These are phyloP conservation scores for Kentomonas sorsogonicus DNA, from an alignment of 208 protist genomes.

Conservation along the genomic window DNA sequence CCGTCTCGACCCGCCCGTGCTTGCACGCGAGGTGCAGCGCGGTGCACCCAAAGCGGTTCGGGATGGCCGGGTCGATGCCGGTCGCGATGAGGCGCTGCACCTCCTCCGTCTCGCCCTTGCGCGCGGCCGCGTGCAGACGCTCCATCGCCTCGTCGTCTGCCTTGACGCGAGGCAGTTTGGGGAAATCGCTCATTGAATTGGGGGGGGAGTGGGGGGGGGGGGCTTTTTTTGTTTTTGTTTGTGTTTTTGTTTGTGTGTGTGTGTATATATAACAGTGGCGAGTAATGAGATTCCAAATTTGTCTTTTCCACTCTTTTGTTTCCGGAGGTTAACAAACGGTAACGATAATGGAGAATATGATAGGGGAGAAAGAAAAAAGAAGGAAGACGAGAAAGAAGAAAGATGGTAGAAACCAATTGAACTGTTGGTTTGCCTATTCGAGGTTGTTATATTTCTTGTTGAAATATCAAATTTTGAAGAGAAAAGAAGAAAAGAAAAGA, in stretches of 20 bases:
- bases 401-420: no score
- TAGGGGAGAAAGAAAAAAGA: neutral
- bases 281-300: no score
- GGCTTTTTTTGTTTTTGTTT: slow-evolving; percentile 1
- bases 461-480: neutral
- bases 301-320: no score
- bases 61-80: slow-evolving; percentile 60
- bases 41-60: slow-evolving; percentile 85
- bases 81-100: slow-evolving; percentile 67
- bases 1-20: slow-evolving; percentile 62
- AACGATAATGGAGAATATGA: no score
- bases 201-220: neutral
- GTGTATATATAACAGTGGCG: neutral
- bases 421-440: no score
- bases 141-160: slow-evolving; percentile 89
- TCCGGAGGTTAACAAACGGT: no score
- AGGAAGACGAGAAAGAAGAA: neutral
- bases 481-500: slow-evolving; percentile 5
- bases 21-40: slow-evolving; percentile 85
- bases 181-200: slow-evolving; percentile 49
- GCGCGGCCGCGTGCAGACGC: slow-evolving; percentile 75
- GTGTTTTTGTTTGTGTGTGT: neutral
- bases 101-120: slow-evolving; percentile 72
- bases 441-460: slow-evolving; percentile 2
- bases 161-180: slow-evolving; percentile 57